Evolutionary conservation across 2,329 filamentous ascomycete species (phyloP), one percentile per base, ranked within the genome.

Genomic region (Cercospora zeina): DNA sequence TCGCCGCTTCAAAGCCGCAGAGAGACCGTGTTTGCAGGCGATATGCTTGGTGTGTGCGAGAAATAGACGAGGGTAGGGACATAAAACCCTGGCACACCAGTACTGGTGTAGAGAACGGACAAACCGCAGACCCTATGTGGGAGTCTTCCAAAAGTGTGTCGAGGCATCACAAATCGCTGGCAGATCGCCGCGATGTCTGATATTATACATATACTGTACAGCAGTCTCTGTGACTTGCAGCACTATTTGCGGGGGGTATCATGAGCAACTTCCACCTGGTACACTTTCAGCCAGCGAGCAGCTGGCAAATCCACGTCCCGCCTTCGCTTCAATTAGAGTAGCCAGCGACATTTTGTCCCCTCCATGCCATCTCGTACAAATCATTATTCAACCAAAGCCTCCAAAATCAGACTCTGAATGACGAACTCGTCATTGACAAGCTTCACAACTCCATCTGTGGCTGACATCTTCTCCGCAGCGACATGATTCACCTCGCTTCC

Each of bases 321-420:
- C 4, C 47, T 34, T 34, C 8, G 31, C 11, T 34, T 34, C 31
- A 34, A 34, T 13, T 13, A 9, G 31, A 13, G 11, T 10, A 42
- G 31, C 30, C 37, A 37, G 19, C 19, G 13, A 21, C n/a, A 51
- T 51, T 30, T 16, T 39, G 27, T 49, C 13, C 54, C 10, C 10
- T 34, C 21, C 51, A 21, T 53, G 31, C 10, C 8, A 21, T 11
- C 33, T 57, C 49, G 30, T 36, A 10, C 36, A 16, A 34, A n/a
- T 49, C 21, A 49, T 68, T 62, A 73, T 19, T 90, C 88, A 57
- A 92, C 84, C 68, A 97, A 77, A 64, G 87, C 85, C 0, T 93
- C 93, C 55, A 96, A 75, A 66, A 99, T 97, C 62, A 97, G 79
- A 75, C 92, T 97, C 80, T 99, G 93, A 59, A 96, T 87, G 21